These are phyloP conservation scores for Cercospora berteroae DNA, from an alignment of 2,329 filamentous ascomycete genomes.

Conservation along the genomic window DNA sequence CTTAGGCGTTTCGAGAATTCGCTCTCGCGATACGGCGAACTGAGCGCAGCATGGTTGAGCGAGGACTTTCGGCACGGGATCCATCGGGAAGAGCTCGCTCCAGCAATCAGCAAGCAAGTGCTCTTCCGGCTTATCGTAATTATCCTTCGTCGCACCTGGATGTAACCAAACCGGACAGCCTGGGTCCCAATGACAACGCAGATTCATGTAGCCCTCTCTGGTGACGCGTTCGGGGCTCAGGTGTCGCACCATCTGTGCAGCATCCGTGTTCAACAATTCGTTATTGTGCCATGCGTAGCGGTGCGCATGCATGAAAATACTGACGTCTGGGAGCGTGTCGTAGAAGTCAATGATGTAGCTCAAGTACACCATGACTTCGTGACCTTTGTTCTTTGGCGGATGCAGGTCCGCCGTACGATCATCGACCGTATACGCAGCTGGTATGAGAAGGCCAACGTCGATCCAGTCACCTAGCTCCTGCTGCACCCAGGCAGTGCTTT, in stretches of 20 bases:
- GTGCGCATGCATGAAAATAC: constrained; percentile 62
- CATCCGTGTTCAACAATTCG: constrained; percentile 47
- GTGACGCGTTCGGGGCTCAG: constrained; percentile 49
- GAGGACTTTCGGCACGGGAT: constrained; percentile 50
- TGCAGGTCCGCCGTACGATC: constrained; percentile 47
- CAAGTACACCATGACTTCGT: constrained; percentile 63
- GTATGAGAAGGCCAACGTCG: constrained; percentile 38
- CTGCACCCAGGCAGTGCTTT: constrained; percentile 57
- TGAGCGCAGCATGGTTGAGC: constrained; percentile 64
- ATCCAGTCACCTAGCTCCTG: constrained; percentile 48
- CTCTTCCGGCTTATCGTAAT: constrained; percentile 45
- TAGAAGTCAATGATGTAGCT: constrained; percentile 63
- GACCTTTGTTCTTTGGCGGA: constrained; percentile 58
- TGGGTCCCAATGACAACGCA: constrained; percentile 55
- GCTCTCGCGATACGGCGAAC: constrained; percentile 59
- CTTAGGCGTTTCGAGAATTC: constrained; percentile 54
- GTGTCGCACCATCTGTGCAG: constrained; percentile 46
- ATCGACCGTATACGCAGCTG: constrained; percentile 54
- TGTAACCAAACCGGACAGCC: constrained; percentile 58
- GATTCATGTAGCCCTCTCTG: constrained; percentile 54
- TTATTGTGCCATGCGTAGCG: constrained; percentile 60
- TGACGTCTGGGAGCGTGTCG: constrained; percentile 57
- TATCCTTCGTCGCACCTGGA: constrained; percentile 42
- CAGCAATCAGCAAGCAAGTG: constrained; percentile 46
- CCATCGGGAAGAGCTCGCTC: constrained; percentile 50